Conservation (phyloP, 805 yeast species). For the Maudiozyma barnettii region DNA sequence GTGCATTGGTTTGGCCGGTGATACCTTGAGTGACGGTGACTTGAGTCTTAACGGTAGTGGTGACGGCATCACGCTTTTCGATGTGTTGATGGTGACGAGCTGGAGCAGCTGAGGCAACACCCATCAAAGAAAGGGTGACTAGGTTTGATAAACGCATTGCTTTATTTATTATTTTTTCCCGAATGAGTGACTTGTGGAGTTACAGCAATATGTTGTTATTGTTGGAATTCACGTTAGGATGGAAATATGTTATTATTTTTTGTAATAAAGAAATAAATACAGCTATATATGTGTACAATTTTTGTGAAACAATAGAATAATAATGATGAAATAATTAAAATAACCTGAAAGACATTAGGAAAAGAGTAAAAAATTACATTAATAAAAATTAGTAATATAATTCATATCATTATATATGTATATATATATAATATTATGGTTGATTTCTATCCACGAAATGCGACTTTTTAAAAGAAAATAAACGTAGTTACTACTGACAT, state of each 20-base stretch:
- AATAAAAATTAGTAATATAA: background rate
- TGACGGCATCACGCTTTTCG: conserved; percentile 41
- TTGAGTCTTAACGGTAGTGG: conserved; percentile 38
- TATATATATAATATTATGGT: no score
- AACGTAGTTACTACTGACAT: no score
- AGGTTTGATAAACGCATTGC: conserved; percentile 43
- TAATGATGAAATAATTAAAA: no score
- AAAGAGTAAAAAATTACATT: background rate
- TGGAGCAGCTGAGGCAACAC: conserved; percentile 6
- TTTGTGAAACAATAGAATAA: no score
- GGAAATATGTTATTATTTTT: background rate
- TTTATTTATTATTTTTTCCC: background rate
- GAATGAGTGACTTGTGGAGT: background rate
- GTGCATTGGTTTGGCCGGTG: background rate
- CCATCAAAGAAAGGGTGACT: conserved; percentile 13
- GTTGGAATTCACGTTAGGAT: background rate
- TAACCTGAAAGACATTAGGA: background rate
- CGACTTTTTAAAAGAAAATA: no score
- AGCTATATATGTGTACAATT: no score
- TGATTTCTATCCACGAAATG: no score
- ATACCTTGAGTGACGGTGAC: conserved; percentile 16
- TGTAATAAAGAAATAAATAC: no score
- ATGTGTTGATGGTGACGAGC: conserved; percentile 5
- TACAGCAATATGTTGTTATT: background rate
- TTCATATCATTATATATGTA: background rate